Conservation (phyloP, 83 land plant species). For the Picea abies region DNA sequence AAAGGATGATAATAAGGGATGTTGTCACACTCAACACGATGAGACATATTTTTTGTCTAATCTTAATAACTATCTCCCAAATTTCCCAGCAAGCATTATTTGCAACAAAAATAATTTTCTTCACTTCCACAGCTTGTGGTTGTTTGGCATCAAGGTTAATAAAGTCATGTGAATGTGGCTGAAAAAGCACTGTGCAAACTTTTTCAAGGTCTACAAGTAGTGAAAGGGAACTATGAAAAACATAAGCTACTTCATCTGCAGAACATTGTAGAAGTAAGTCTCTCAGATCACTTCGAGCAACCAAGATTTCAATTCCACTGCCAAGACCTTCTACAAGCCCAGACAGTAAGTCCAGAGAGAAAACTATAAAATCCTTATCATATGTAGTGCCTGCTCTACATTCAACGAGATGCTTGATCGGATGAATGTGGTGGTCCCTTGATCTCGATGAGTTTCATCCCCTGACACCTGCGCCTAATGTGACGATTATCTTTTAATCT, state of each 20-base stretch:
- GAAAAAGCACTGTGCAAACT: conserved; percentile 91
- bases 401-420: no score
- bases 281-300: conserved; percentile 18
- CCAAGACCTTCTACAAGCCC: conserved; percentile 98
- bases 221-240: conserved; percentile 96
- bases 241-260: conserved; percentile 89
- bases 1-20: conserved; percentile 81
- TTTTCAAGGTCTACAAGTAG: conserved; percentile 95
- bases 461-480: no score
- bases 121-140: conserved; percentile 63
- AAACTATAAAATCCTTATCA: conserved; percentile 97
- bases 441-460: no score
- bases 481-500: no score
- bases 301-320: conserved; percentile 90
- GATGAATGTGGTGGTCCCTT: no score
- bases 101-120: conserved; percentile 84
- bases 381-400: conserved; percentile 73
- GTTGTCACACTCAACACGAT: conserved; percentile 78
- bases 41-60: conserved; percentile 76
- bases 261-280: conserved; percentile 79
- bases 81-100: conserved; percentile 99
- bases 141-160: conserved; percentile 86
- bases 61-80: conserved; percentile 97
- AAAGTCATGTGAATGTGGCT: conserved; percentile 77
- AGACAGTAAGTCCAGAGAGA: conserved; percentile 91